Evolutionary conservation across 75 land plant species (phyloP), one percentile per base, ranked within the genome.

Genomic region (Pseudotsuga menziesii): DNA sequence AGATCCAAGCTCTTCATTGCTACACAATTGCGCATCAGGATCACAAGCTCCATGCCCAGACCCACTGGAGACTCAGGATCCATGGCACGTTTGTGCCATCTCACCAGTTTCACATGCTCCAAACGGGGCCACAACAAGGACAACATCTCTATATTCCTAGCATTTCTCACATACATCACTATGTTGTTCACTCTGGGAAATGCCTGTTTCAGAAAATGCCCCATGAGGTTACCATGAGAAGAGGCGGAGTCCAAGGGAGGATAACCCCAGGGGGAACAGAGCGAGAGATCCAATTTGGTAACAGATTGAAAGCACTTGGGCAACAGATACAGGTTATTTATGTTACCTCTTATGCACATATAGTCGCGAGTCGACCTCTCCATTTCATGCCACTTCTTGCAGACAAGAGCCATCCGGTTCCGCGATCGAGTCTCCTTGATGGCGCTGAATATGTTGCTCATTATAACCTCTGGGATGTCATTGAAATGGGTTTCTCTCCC

Each of bases 191-290:
- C 89, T 48, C 19, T 9, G 1, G 99, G 98, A 66, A 94, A 94
- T 48, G 54, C 54, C 12, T 48, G 12, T 48, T 9, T 29, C 32
- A 29, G 32, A 0, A 29, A 0, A 29, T 29, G 32, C 32, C 32
- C 32, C 1, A 29, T 29, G 32, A 29, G 0, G 1, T 1, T 1
- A 29, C 32, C 44, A 4, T 4, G 44, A 4, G 44, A 5, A 41
- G 44, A 4, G 44, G 44, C 5, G 44, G 82, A 71, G 14, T 80
- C 78, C 54, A 87, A 76, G 23, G 90, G 79, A 4, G 95, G 78
- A 81, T 84, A 85, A 26, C 99, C 99, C 95, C 98, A 97, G 2
- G 99, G 99, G 69, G 97, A 91, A 71, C 87, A 85, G 74, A 83
- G 79, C 0, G 97, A 90, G 74, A 97, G 88, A 79, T 97, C 95